These are phyloP conservation scores for Coemansia sp. DNA, from an alignment of 192 early-diverging fungal species.

Conservation along the genomic window DNA sequence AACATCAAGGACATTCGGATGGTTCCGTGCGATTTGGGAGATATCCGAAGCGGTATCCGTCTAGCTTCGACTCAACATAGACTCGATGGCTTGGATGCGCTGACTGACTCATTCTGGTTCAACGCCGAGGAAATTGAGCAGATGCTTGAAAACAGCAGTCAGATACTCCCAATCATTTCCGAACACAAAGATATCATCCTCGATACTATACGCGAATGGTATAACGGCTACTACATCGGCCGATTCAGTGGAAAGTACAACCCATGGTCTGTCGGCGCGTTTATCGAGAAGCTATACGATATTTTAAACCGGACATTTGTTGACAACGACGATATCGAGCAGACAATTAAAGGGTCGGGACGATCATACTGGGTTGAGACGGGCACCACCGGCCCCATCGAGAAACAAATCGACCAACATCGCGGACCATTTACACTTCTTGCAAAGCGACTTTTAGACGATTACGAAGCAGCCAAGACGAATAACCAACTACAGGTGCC, in stretches of 20 bases:
- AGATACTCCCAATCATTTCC: not conserved
- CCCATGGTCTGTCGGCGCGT: constrained; percentile 45
- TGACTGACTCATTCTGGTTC: constrained; percentile 43
- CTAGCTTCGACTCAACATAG: constrained; percentile 21
- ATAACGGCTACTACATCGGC: constrained; percentile 35
- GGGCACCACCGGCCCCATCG: constrained; percentile 25
- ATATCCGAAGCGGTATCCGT: constrained; percentile 27
- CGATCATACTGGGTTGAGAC: constrained; percentile 26
- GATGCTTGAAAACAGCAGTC: constrained; percentile 36
- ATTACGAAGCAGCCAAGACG: constrained; percentile 15
- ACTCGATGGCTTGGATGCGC: constrained; percentile 25
- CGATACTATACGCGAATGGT: constrained; percentile 20
- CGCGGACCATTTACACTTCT: constrained; percentile 17
- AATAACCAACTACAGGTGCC: not conserved
- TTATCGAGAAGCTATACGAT: constrained; percentile 25
- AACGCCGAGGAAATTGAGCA: constrained; percentile 31
- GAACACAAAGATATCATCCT: constrained; percentile 23
- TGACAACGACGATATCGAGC: not conserved
- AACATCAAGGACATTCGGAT: too few species aligned
- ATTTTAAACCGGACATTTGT: constrained; percentile 13
- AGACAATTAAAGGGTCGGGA: constrained; percentile 8
- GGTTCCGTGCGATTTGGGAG: too few species aligned
- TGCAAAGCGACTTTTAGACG: constrained; percentile 19
- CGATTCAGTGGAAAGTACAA: constrained; percentile 49
- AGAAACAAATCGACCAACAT: constrained; percentile 27